Evolutionary conservation across 371 early-diverging fungal species (phyloP).

Genomic region (Mucor circinelloides): DNA sequence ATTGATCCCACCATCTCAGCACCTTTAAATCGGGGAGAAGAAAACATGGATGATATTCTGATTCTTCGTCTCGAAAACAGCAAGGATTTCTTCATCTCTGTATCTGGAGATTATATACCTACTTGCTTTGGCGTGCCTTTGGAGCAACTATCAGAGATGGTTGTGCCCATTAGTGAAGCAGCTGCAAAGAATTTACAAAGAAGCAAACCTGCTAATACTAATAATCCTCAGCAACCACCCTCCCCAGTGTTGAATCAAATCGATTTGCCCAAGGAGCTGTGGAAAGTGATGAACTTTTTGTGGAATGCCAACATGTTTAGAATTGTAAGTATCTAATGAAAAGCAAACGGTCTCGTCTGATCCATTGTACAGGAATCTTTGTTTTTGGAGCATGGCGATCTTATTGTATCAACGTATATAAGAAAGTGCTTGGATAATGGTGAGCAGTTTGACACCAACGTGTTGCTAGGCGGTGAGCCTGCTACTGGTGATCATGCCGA

Average conservation of each 20-base stretch:
- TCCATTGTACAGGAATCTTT: constrained; percentile 53
- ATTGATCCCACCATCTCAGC: constrained; percentile 69
- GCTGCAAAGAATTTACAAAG: constrained; percentile 7
- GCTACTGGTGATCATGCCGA: background rate
- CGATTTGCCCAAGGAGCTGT: constrained; percentile 80
- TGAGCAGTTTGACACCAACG: constrained; percentile 65
- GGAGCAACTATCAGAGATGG: constrained; percentile 60
- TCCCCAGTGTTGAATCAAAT: constrained; percentile 38
- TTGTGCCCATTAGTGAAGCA: constrained; percentile 54
- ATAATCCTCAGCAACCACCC: background rate
- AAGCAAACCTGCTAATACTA: background rate
- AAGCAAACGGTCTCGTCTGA: background rate
- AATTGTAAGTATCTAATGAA: constrained; percentile 23
- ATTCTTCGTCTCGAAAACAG: constrained; percentile 82
- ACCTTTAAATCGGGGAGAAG: constrained; percentile 65
- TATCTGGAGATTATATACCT: constrained; percentile 69
- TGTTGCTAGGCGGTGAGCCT: constrained; percentile 37
- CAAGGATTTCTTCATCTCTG: constrained; percentile 82
- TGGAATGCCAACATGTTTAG: constrained; percentile 48
- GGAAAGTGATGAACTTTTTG: constrained; percentile 82
- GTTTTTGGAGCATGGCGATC: constrained; percentile 74
- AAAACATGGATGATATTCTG: constrained; percentile 75
- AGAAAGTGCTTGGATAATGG: constrained; percentile 85
- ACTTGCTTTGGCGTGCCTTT: constrained; percentile 79
- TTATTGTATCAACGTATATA: constrained; percentile 64